Evolutionary conservation across 148 eudicot species (phyloP), one percentile per base, ranked within the genome.

Genomic region (Simmondsia chinensis): DNA sequence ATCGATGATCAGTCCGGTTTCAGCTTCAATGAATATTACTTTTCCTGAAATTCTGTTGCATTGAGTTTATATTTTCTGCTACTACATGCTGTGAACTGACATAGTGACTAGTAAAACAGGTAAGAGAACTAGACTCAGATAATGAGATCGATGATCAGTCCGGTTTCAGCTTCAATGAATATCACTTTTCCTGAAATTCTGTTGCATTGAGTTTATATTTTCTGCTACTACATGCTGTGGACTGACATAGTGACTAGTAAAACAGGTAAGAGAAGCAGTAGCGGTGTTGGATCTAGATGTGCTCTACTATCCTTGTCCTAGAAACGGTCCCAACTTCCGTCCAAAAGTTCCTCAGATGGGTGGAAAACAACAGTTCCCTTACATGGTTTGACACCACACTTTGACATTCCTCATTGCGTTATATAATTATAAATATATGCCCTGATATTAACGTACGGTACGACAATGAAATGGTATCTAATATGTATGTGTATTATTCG

Each of bases 251-350:
- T 17, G 18, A 46, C n/a, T 20, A 23, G 29, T 20, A 43, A 53
- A 23, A 33, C 83, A 91, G 97, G 95, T 91, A 34, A 67, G 97
- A 51, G 97, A 91, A 72, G 79, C 82, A 45, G 95, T 91, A 41
- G 64, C 95, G 9, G 65, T 79, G 41, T 56, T 91, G 83, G 97
- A 85, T 68, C 66, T 91, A 59, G 97, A 91, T 59, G 86, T 91
- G 44, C 51, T 91, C 33, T 91, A 48, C 65, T 91, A 91, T 58
- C 97, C 97, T n/a, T 91, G 97, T 63, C 97, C 97, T 33, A 66
- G 61, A 59, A 79, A 76, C 61, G 94, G 95, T 56, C 97, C 95
- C 52, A 91, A 65, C 63, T 91, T 82, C 50, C 95, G 94, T 50
- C 83, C 94, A 39, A 85, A 76, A 56, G 95, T 61, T 63, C 48